Percentiles rank a stretch among this genome's conserved stretches.
phyloP scores from a whole-genome alignment of 2,329 filamentous ascomycete species.

The Coniochaeta hoffmannii region DNA sequence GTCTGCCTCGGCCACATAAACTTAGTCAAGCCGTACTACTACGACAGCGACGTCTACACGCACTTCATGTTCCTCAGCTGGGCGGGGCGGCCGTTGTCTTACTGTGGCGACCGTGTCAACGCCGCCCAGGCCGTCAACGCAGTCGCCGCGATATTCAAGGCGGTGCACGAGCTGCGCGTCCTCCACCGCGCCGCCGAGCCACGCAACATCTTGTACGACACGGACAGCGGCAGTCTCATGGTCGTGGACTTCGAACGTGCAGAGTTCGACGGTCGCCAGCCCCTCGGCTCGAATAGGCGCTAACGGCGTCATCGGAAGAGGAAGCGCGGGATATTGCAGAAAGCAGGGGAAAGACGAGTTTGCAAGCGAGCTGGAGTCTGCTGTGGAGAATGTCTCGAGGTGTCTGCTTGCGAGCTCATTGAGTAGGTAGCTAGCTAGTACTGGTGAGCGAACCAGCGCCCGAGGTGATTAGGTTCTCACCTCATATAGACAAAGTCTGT shows the following conservation, averaged over 20 bases:
- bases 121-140: slow-evolving; percentile 5
- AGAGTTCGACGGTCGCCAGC: slow-evolving; percentile 7
- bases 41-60: slow-evolving; percentile 19
- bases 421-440: no score
- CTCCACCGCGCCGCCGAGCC: slow-evolving; percentile 21
- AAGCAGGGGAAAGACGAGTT: slow-evolving; percentile 1
- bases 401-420: no score
- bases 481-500: no score
- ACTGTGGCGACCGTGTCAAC: slow-evolving; percentile 7
- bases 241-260: slow-evolving; percentile 25
- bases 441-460: no score
- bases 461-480: no score
- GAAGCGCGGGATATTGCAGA: neutral
- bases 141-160: slow-evolving; percentile 1
- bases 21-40: slow-evolving; percentile 22
- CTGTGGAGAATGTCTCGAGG: no score
- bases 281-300: neutral
- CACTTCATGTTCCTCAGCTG: slow-evolving; percentile 28
- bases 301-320: slow-evolving; percentile 1
- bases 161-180: slow-evolving; percentile 10
- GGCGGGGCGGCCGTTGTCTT: slow-evolving; percentile 19
- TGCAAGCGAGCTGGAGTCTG: neutral
- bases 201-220: slow-evolving; percentile 24
- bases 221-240: slow-evolving; percentile 16
- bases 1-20: slow-evolving; percentile 25